Evolutionary conservation across 1,284 basidiomycete genomes (phyloP), one percentile per base, ranked within the genome.

Genomic region (Tausonia pullulans): DNA sequence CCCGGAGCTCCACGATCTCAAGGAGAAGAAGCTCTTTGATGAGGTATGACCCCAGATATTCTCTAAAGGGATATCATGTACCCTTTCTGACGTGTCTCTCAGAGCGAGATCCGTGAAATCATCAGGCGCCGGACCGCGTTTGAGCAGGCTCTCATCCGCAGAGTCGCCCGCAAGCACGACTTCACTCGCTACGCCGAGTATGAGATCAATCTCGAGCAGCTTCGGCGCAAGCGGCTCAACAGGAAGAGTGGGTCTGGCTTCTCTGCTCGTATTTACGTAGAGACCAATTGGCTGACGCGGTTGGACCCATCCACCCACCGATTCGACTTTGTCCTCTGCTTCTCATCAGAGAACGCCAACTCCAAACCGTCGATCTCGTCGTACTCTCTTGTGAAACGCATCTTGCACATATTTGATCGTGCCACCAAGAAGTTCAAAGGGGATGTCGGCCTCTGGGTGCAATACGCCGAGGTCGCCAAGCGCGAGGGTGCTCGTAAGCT

Each of bases 1-100:
- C 81, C 84, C 88, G 64, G 93, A 97, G 84, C 87, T 98, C 71
- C 93, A 92, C 78, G 91, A 96, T 77, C 81, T 97, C 40, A 85
- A 90, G 69, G 84, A 92, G 71, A 91, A 88, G 77, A 84, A 84
- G 67, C 78, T 97, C 65, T 97, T 98, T 76, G 85, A 88, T 2
- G 82, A 87, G 77, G 90, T 90, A 69, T 72, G 82, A 43, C 51
- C 16, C 13, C 4, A 11, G 27, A 27, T 11, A 14, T 57, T 56
- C 14, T 51, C 60, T 45, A 41, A 13, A 13, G 13, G 57, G 1
- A 43, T 13, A 27, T 27, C 27, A 27, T 27, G 27, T 27, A 27
- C 27, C 27, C 27, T 27, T 43, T 27, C 39, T 16, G 9, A 7
- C 11, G 43, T 45, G 3, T 60, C 53, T 13, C 40, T 8, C 69